Evolutionary conservation across 2,329 filamentous ascomycete genomes (phyloP), one percentile per base, ranked within the genome.

Genomic region (Alternaria hordeiaustralica): DNA sequence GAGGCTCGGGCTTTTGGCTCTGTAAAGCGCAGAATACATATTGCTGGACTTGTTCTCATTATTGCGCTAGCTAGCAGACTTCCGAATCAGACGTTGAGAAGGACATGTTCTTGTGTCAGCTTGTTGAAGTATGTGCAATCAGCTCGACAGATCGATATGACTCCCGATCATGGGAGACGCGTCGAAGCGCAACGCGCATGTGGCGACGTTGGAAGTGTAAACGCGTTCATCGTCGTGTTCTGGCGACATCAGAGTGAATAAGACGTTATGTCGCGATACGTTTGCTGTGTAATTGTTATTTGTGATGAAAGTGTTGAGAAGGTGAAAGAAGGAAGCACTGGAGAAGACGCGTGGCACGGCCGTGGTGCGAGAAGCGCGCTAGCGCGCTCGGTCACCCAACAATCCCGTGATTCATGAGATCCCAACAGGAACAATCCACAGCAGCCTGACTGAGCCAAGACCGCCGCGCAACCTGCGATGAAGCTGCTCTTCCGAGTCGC

Each of bases 401-500:
- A 13, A 41, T 18, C 36, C 2, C n/a, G 36, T 41, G 36, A 1
- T 41, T 18, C 15, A n/a, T 41, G 36, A 41, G 36, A 41, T 41
- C 23, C 41, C 43, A 36, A 18, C 41, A 30, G 23, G 21, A 33
- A 46, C 21, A n/a, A 33, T 8, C 26, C 54, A 46, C 44, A 45
- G 5, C 41, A 54, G 12, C 30, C 18, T 13, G 18, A 62, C 49
- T 43, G 23, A n/a, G 18, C 41, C 10, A 15, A 30, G 18, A 44
- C 23, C n/a, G 12, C 45, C 47, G 6, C 20, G 13, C 13, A 43
- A 15, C 12, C 10, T 25, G 47, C 18, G 18, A 63, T 64, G 61
- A 64, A 56, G 49, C 7, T 50, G 23, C 30, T 60, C 3, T 55
- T 51, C 49, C 56, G 54, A 51, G 15, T 63, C 21, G 56, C 59